Evolutionary conservation across 2,329 filamentous ascomycete species (phyloP).

Genomic region (Cladosporium sp.): DNA sequence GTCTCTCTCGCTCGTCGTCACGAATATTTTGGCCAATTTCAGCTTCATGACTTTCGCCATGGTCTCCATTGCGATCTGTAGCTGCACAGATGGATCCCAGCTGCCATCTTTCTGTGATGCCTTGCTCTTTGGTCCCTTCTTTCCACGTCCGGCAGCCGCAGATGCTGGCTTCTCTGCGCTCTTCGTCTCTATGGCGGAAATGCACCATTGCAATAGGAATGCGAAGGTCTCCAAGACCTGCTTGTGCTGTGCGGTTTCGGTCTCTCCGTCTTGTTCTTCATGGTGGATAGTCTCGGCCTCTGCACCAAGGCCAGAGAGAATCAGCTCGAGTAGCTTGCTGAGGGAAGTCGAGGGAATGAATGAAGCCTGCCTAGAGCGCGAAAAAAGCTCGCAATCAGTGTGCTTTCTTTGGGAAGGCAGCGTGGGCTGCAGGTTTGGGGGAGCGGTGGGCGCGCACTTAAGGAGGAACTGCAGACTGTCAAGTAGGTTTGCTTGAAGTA

Average conservation of each 20-base stretch:
- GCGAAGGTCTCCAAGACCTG: constrained; percentile 89
- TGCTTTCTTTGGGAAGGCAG: constrained; percentile 33
- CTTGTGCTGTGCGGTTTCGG: constrained; percentile 71
- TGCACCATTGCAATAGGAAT: constrained; percentile 92
- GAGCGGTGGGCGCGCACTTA: constrained; percentile 77
- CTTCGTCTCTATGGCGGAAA: constrained; percentile 91
- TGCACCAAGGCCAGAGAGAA: constrained; percentile 71
- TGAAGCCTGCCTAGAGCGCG: constrained; percentile 74
- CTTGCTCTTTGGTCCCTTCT: constrained; percentile 73
- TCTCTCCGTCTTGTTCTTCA: constrained; percentile 83
- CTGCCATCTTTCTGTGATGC: constrained; percentile 65
- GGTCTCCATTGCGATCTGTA: constrained; percentile 83
- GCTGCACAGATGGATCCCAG: constrained; percentile 87
- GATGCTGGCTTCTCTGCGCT: constrained; percentile 78
- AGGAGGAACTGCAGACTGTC: constrained; percentile 94
- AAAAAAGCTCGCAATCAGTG: constrained; percentile 63
- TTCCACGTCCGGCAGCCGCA: constrained; percentile 69
- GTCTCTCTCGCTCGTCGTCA: constrained; percentile 94
- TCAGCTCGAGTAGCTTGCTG: constrained; percentile 86
- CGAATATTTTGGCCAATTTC: constrained; percentile 88
- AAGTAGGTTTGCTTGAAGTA: constrained; percentile 76
- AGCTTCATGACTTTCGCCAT: constrained; percentile 97
- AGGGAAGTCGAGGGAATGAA: constrained; percentile 78
- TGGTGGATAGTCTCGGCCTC: constrained; percentile 83
- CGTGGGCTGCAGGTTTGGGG: constrained; percentile 35